Evolutionary conservation across 352 stramenopile species (phyloP), one percentile per base, ranked within the genome.

Genomic region (Lagenidium sp.): DNA sequence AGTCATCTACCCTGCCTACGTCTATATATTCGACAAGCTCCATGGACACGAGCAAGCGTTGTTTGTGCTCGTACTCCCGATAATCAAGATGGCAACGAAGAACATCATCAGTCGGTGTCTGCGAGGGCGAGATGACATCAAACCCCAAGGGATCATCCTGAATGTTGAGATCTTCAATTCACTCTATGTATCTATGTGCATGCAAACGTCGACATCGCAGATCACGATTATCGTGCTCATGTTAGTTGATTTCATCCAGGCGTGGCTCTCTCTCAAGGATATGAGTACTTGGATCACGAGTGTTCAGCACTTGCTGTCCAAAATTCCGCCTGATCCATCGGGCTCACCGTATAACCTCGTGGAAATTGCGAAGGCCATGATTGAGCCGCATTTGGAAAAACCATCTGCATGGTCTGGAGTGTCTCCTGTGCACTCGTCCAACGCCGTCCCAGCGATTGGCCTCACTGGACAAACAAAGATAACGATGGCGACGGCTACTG

Each of bases 31-130:
- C 23, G 32, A 28, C 3, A 24, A 26, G 0, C 39, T 63, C 28
- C 46, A 42, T 29, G 24, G 36, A 2, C 22, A 12, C 19, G n/a
- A 30, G 13, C 50, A 63, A 20, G 55, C 40, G 4, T 21, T 39
- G 4, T 52, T 43, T 18, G 30, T 41, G 19, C 7, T 63, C n/a
- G 15, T 78, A 11, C 43, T 78, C 23, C 60, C 53, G 12, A 38
- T 58, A 18, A 53, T 72, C 18, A 78, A 78, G 36, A 38, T 78
- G 15, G 31, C 40, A 1, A 50, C 44, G 24, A 75, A 78, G 43
- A 65, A 65, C 44, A 47, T 55, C 29, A 60, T 77, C 23, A 57
- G 44, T 29, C 21, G 34, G 13, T 18, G 37, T 37, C 31, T 58
- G 6, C 4, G 1, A 3, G 44, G 47, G 13, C 49, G 19, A 4